A percentile compares a stretch with the other conserved stretches of the same genome.
phyloP scores from a whole-genome alignment of 805 yeast species.

The Dipodascopsis uninucleata region DNA sequence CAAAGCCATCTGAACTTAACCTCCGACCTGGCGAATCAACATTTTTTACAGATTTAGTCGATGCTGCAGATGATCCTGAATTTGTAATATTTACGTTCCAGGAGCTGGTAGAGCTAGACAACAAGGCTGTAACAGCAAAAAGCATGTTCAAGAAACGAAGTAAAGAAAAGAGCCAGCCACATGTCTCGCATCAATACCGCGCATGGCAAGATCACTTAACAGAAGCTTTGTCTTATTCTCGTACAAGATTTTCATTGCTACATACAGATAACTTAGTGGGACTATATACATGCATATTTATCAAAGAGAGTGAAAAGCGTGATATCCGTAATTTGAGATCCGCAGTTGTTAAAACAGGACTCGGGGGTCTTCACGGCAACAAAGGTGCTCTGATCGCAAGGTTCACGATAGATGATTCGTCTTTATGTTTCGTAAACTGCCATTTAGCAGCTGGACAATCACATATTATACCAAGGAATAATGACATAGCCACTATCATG shows the following conservation, averaged over 20 bases:
- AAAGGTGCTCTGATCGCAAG: conserved; percentile 77
- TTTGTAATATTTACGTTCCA: conserved; percentile 80
- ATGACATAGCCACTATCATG: conserved; percentile 75
- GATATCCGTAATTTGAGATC: conserved; percentile 63
- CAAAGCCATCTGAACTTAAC: conserved; percentile 35
- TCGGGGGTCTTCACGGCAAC: conserved; percentile 80
- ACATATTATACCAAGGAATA: conserved; percentile 76
- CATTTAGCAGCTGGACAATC: conserved; percentile 93
- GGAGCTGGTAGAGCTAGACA: conserved; percentile 83
- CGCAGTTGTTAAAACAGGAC: conserved; percentile 81
- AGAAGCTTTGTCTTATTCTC: conserved; percentile 22
- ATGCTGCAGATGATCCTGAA: conserved; percentile 49
- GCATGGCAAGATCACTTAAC: conserved; percentile 35
- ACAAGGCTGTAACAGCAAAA: conserved; percentile 71
- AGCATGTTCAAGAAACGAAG: conserved; percentile 45
- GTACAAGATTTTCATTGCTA: conserved; percentile 48
- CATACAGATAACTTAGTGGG: conserved; percentile 88
- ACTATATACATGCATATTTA: conserved; percentile 64
- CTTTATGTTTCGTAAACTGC: conserved; percentile 73
- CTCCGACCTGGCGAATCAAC: conserved; percentile 19
- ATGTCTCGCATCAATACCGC: conserved; percentile 41
- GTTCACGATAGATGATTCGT: conserved; percentile 60
- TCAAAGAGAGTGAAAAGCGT: conserved; percentile 50
- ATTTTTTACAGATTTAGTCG: conserved; percentile 29
- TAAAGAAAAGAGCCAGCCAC: conserved; percentile 38